phyloP scores from a whole-genome alignment of 2,329 filamentous ascomycete species.

The Corynespora cassiicola region DNA sequence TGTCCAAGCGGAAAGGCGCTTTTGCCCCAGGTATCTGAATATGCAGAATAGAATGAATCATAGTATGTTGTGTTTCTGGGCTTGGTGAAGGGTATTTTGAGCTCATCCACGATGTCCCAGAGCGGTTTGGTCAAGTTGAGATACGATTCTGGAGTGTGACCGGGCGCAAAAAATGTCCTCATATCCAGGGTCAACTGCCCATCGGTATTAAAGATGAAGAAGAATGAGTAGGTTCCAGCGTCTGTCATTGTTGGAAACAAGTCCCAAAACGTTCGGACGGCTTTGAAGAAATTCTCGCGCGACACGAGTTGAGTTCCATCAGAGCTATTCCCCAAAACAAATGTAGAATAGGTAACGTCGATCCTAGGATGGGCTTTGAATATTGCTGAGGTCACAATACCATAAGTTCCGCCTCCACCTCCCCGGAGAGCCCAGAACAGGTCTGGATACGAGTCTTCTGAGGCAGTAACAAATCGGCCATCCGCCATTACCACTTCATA shows the following conservation, averaged over 20 bases:
- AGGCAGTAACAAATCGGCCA: slow-evolving; percentile 21
- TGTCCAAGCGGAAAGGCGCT: slow-evolving; percentile 24
- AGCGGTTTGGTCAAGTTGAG: slow-evolving; percentile 16
- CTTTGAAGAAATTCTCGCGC: slow-evolving; percentile 25
- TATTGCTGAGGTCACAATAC: slow-evolving; percentile 20
- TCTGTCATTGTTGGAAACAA: slow-evolving; percentile 19
- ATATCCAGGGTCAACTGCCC: slow-evolving; percentile 17
- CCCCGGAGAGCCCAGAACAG: slow-evolving; percentile 32
- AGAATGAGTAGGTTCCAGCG: slow-evolving; percentile 22
- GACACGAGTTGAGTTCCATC: slow-evolving; percentile 33
- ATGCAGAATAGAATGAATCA: slow-evolving; percentile 21
- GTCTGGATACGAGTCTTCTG: slow-evolving; percentile 17
- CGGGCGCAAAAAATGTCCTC: slow-evolving; percentile 21
- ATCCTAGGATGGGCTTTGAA: slow-evolving; percentile 27
- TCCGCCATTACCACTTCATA: slow-evolving; percentile 26
- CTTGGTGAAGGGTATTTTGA: slow-evolving; percentile 26
- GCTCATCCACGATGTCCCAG: slow-evolving; percentile 14
- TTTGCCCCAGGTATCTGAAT: slow-evolving; percentile 25
- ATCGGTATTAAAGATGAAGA: slow-evolving; percentile 17
- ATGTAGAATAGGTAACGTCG: slow-evolving; percentile 20
- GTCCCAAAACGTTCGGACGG: slow-evolving; percentile 16
- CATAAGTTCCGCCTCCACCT: slow-evolving; percentile 28
- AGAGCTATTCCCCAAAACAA: slow-evolving; percentile 22
- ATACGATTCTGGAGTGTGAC: slow-evolving; percentile 20
- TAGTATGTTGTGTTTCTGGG: slow-evolving; percentile 26